Evolutionary conservation across 345 rosid species (phyloP), one percentile per base, ranked within the genome.

Genomic region (Boechera retrofracta): DNA sequence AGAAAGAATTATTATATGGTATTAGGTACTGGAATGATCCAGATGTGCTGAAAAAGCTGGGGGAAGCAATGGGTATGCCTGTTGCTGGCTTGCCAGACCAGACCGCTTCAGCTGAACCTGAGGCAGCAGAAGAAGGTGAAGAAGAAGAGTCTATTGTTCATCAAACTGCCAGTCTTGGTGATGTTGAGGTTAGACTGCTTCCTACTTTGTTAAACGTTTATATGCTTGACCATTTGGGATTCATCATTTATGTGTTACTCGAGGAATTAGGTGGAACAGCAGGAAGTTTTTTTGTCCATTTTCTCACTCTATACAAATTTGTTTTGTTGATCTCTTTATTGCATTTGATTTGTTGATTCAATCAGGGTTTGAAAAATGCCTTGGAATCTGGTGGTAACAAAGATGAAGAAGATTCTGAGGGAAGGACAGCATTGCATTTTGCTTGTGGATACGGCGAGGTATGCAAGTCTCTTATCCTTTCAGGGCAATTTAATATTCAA

Each of bases 391-490:
- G 98, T 85, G 97, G 91, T 69, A 85, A 88, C 82, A 95, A 91
- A 83, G 87, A 95, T 82, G 99, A 95, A 82, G 98, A 86, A 81
- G 99, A 95, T 86, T 87, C 99, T 9, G 99, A 95, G 80, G 99
- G 98, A 77, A 87, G 99, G 82, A 92, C 97, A 39, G 99, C 99
- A 52, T 82, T 95, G 77, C 99, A 95, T 86, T 95, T 95, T 86
- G 89, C 99, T 32, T 95, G 99, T 74, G 99, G 99, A 79, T 95
- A 92, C 61, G 99, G 99, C 36, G 99, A 95, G 98, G 99, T 95
- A 86, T 67, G 76, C 65, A 71, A 61, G 24, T 74, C 35, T 53
- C 13, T 51, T 69, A 52, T 53, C 57, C 32, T 18, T 60, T 10
- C 64, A 44, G 35, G 49, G 60, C 1, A 26, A 48, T 41, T 31